Conservation (phyloP, 2,329 filamentous ascomycete species). For the Blumeria graminis region DNA sequence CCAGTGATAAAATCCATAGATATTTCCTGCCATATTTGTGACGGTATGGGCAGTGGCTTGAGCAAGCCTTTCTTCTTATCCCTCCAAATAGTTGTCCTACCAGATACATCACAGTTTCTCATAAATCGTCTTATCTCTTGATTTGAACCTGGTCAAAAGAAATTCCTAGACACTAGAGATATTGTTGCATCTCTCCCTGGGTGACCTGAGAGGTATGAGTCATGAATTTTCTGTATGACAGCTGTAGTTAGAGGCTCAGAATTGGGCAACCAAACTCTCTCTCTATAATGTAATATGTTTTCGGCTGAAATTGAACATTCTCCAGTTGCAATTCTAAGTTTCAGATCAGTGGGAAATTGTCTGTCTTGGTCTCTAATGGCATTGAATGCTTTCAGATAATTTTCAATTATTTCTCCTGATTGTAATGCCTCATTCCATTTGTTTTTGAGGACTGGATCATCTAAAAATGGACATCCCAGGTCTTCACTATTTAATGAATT, state of each 20-base stretch:
- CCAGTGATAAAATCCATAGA: slow-evolving; percentile 2
- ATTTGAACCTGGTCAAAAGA: neutral
- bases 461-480: neutral
- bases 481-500: neutral
- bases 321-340: neutral
- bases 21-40: slow-evolving; percentile 1
- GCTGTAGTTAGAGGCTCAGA: neutral
- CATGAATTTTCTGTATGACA: neutral
- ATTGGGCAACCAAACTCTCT: neutral
- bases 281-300: neutral
- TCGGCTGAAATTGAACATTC: neutral
- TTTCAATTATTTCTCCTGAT: neutral
- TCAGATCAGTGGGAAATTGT: neutral
- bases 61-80: slow-evolving; percentile 3
- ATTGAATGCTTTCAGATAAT: neutral
- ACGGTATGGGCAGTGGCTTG: slow-evolving; percentile 1
- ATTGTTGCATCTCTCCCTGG: neutral
- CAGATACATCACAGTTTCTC: neutral
- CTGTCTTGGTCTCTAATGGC: neutral
- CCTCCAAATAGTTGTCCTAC: neutral
- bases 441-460: neutral
- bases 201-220: neutral
- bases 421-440: neutral
- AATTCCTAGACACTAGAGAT: neutral
- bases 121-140: neutral